A percentile compares a stretch with the other conserved stretches of the same genome.
These are phyloP conservation scores for Graphium sp. DNA, from an alignment of 2,329 filamentous ascomycete genomes.

Conservation along the genomic window DNA sequence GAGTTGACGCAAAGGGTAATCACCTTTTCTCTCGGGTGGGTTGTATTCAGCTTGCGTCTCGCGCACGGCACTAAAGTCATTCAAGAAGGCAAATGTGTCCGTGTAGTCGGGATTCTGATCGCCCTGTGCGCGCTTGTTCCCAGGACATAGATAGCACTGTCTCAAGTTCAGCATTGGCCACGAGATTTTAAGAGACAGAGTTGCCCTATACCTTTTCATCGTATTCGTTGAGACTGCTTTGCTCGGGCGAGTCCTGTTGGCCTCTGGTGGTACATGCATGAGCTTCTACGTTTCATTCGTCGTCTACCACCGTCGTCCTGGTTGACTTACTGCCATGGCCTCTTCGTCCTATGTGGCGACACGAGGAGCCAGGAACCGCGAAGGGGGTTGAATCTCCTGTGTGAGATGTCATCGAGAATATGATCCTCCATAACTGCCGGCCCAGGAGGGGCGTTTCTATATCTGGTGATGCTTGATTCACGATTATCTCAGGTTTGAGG, in stretches of 20 bases:
- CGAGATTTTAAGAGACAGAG: not conserved
- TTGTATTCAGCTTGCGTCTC: constrained; percentile 74
- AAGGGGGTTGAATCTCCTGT: constrained; percentile 83
- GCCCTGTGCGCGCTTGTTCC: constrained; percentile 77
- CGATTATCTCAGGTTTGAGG: too few species aligned
- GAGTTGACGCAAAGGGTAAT: too few species aligned
- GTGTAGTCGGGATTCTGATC: constrained; percentile 76
- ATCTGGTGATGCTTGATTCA: too few species aligned
- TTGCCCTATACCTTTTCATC: constrained; percentile 45
- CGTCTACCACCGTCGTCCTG: not conserved
- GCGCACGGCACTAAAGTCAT: constrained; percentile 95
- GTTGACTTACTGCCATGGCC: constrained; percentile 80
- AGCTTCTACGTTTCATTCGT: not conserved
- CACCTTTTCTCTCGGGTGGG: constrained; percentile 20
- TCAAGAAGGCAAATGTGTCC: constrained; percentile 84
- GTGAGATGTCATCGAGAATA: constrained; percentile 88
- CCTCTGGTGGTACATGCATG: constrained; percentile 39
- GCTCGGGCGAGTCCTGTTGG: constrained; percentile 57
- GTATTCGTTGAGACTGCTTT: constrained; percentile 57
- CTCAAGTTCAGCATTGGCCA: constrained; percentile 4
- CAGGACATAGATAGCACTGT: constrained; percentile 85
- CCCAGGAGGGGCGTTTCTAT: too few species aligned
- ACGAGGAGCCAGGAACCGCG: constrained; percentile 86
- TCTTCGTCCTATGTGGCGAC: constrained; percentile 88
- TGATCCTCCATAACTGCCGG: constrained; percentile 50